Base-by-base conservation (phyloP, 805 yeast genomes). In the Candida hispaniensis region DNA sequence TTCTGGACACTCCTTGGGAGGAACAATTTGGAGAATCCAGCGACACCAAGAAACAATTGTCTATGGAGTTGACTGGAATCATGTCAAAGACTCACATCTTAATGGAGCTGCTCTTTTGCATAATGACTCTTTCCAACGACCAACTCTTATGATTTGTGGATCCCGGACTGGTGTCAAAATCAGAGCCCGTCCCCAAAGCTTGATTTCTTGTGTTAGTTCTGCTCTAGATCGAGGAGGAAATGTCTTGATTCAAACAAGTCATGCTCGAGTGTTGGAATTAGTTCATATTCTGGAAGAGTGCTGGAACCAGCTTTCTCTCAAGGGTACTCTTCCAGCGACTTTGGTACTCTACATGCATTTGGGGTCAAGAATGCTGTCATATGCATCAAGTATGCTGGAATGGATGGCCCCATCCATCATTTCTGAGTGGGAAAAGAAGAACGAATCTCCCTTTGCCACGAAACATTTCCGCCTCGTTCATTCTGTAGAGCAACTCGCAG, bases 11-110 rank as follows among this genome's bases (percentile, higher is more conserved):
- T 67, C 93, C 0, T 64, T 91, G 17, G 99, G 99, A 42, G 97
- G 98, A 9, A 73, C 93, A 0, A 72, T 86, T 28, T 86, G 96
- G 96, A 61, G 76, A 21, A 54, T 88, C 7, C 67, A 69, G 27
- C 75, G 75, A 39, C 74, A 78, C 42, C 69, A 75, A 11, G 96
- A 88, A 45, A 77, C 77, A 43, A 60, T 86, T n/a, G 62, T 88
- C 2, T 82, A 83, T 54, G 93, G 94, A 0, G 85, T 91, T 2
- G 73, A 79, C 27, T 91, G 97, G 97, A 88, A 86, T 54, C 97
- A 91, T 52, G 76, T 96, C 1, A 75, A 74, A 44, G 97, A 88
- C 50, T 69, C 81, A 0, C 85, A 85, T 46, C 58, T 91, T 34
- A 79, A 77, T 43, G 75, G 85, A 17, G 79, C 91, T 4, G 65